Evolutionary conservation across 768 basidiomycete species (phyloP).

Genomic region (Mycena rosella): DNA sequence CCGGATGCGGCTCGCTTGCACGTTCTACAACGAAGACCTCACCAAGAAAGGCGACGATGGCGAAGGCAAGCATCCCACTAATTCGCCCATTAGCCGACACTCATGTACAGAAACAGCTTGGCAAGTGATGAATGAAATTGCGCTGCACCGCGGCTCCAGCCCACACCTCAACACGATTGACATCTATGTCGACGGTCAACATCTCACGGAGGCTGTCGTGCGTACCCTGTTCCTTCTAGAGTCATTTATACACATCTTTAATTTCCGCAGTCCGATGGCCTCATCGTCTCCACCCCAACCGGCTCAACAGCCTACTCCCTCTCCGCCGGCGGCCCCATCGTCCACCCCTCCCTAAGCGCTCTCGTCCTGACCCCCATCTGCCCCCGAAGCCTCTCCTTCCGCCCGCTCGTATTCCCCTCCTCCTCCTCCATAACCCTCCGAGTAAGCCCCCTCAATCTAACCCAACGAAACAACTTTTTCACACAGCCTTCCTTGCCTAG

Average conservation of each 20-base stretch:
- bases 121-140: slow-evolving; percentile 98
- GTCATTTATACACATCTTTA: slow-evolving; percentile 24
- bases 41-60: slow-evolving; percentile 67
- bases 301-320: slow-evolving; percentile 97
- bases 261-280: slow-evolving; percentile 81
- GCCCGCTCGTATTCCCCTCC: slow-evolving; percentile 91
- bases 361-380: slow-evolving; percentile 96
- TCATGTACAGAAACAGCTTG: slow-evolving; percentile 66
- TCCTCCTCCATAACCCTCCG: slow-evolving; percentile 81
- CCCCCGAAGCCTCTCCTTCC: slow-evolving; percentile 91
- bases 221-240: slow-evolving; percentile 47
- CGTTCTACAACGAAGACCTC: slow-evolving; percentile 74
- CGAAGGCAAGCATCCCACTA: slow-evolving; percentile 60
- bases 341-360: slow-evolving; percentile 91
- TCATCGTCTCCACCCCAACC: slow-evolving; percentile 95
- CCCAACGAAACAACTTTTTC: not conserved
- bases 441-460: slow-evolving; percentile 66
- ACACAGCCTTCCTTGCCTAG: slow-evolving; percentile 62
- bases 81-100: not conserved
- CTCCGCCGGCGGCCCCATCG: slow-evolving; percentile 95
- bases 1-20: slow-evolving; percentile 91
- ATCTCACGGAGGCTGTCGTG: slow-evolving; percentile 95
- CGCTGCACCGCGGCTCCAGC: slow-evolving; percentile 91
- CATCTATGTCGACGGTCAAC: slow-evolving; percentile 93
- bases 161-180: slow-evolving; percentile 95